Conservation (phyloP, 2,329 filamentous ascomycete species). For the Penicillium sp. region DNA sequence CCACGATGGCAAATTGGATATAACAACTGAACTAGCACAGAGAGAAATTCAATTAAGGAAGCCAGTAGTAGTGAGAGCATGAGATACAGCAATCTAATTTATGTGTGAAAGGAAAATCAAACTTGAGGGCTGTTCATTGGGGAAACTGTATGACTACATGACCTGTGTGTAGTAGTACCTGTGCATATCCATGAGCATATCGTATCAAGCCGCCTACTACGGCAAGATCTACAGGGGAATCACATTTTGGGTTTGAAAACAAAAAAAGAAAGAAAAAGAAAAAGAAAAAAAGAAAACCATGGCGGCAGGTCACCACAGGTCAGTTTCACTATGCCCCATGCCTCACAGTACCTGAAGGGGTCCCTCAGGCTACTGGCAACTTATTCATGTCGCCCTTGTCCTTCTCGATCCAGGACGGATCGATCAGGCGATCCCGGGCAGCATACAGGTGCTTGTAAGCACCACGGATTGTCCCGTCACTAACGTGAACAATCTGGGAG, state of each 20-base stretch:
- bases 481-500: constrained; percentile 79
- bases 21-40: neutral
- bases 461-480: constrained; percentile 94
- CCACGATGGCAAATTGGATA: neutral
- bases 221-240: neutral
- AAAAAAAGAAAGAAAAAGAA: neutral
- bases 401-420: constrained; percentile 71
- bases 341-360: neutral
- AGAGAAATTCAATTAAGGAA: neutral
- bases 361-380: constrained; percentile 58
- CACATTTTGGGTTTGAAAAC: neutral
- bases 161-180: neutral
- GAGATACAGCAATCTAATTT: neutral
- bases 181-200: neutral
- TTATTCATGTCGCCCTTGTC: constrained; percentile 71
- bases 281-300: too few relatives aligned
- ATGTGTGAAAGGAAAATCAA: neutral
- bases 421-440: constrained; percentile 72
- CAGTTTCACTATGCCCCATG: neutral
- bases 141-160: neutral
- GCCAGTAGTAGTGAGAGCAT: neutral
- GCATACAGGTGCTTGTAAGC: constrained; percentile 88
- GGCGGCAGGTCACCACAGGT: neutral
- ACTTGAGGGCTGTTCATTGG: neutral
- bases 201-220: neutral